Conservation (phyloP, 768 basidiomycete species). For the Dioszegia crocea region DNA sequence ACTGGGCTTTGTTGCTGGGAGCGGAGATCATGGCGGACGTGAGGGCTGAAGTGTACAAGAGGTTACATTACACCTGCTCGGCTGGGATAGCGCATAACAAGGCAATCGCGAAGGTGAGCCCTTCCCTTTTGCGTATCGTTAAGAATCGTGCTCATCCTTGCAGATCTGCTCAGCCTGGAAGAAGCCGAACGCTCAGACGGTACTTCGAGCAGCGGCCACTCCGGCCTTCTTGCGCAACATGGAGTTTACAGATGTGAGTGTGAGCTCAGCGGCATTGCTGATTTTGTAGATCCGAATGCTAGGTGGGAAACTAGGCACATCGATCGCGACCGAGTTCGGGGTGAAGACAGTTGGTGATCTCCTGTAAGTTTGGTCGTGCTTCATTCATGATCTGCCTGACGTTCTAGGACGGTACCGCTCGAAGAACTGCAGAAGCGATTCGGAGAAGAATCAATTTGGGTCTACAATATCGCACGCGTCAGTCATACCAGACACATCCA, state of each 20-base stretch:
- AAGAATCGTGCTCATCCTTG: not conserved
- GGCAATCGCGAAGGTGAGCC: constrained; percentile 79
- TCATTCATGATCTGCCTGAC: constrained; percentile 7
- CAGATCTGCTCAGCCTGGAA: constrained; percentile 85
- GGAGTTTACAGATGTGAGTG: constrained; percentile 73
- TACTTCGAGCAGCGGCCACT: constrained; percentile 76
- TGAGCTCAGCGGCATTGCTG: not conserved
- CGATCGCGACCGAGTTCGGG: constrained; percentile 80
- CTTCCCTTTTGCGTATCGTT: not conserved
- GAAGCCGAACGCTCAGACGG: constrained; percentile 82
- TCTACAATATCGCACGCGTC: constrained; percentile 83
- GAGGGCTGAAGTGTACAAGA: constrained; percentile 62
- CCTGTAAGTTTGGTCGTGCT: constrained; percentile 72
- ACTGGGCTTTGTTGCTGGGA: constrained; percentile 81
- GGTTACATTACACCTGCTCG: constrained; percentile 87
- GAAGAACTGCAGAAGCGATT: constrained; percentile 52
- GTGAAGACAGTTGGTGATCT: constrained; percentile 86
- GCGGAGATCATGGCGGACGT: constrained; percentile 79
- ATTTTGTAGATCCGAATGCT: constrained; percentile 74
- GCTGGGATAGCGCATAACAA: constrained; percentile 91
- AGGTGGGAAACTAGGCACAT: constrained; percentile 88
- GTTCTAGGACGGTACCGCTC: constrained; percentile 43
- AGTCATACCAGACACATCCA: constrained; percentile 20
- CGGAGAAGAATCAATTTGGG: constrained; percentile 64
- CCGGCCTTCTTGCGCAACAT: constrained; percentile 77